Base-by-base conservation (phyloP, 306 rosid genomes). In the Fagus sylvatica region DNA sequence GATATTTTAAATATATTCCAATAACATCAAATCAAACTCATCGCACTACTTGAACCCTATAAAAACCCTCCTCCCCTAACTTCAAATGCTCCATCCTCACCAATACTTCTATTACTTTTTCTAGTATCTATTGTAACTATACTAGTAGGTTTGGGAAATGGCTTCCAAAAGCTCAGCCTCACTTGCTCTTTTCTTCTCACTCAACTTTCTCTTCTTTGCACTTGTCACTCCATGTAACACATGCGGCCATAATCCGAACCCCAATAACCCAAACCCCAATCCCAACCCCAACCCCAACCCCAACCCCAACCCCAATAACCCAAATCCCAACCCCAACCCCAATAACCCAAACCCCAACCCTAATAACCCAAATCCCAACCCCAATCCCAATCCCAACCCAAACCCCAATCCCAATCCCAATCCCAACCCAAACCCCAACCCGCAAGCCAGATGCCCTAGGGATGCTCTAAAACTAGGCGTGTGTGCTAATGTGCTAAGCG, bases 181-280 rank as follows among this genome's bases (percentile, higher is more conserved):
- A 53, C 78, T 94, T 54, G 87, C 87, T n/a, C 83, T 94, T 72
- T 91, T 92, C 90, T 70, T 94, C 37, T 79, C 46, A 3, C 73
- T 92, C 80, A 92, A 94, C 79, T 61, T 94, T 54, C 86, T 94
- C 83, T 92, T 86, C 90, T 94, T 92, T 55, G 34, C 96, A 5
- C 82, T 90, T 6, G 92, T 81, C 40, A 86, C 80, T 12, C 77
- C 93, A 56, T 92, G 96, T 9, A 79, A 96, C 80, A 76, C 84
- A 1, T 62, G 41, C 12, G 7, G 9, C 84, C 85, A 2, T 72
- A 30, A 22, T 42, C 84, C 87, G 89, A 0, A 74, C 49, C 71
- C 75, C 78, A 2, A 3, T 34, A 17, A 10, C 16, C 19, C 68
- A 40, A 53, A 43, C 6, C 78, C 69, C 7, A 41, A 41, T 7